Conservation (phyloP, 2,329 filamentous ascomycete genomes). For the Aspergillus hortae region DNA sequence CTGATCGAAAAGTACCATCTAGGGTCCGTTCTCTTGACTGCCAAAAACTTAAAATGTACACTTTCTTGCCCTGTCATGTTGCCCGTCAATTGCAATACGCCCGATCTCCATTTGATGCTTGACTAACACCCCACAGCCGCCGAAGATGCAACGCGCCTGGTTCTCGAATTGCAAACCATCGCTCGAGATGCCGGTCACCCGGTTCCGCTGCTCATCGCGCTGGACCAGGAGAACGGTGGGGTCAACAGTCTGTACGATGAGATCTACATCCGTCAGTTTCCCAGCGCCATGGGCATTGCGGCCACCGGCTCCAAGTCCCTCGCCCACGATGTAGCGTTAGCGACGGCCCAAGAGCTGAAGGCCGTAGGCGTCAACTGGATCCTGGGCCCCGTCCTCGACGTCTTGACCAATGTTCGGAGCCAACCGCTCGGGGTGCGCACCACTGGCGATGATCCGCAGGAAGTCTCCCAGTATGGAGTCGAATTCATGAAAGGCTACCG, state of each 20-base stretch:
- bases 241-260: constrained; percentile 97
- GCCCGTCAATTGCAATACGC: not conserved
- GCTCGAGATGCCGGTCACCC: constrained; percentile 87
- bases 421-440: constrained; percentile 88
- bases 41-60: constrained; percentile 64
- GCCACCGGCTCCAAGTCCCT: constrained; percentile 81
- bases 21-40: constrained; percentile 71
- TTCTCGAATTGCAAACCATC: constrained; percentile 88
- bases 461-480: constrained; percentile 88
- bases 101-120: constrained; percentile 2
- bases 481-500: constrained; percentile 90
- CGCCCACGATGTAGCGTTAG: constrained; percentile 85
- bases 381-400: constrained; percentile 87
- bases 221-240: constrained; percentile 97
- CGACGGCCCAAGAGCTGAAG: constrained; percentile 86
- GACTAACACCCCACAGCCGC: constrained; percentile 60
- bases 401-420: constrained; percentile 86
- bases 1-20: constrained; percentile 70
- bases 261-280: constrained; percentile 92
- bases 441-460: constrained; percentile 87
- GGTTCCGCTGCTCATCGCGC: constrained; percentile 80
- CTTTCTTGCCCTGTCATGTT: not conserved
- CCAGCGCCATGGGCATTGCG: constrained; percentile 94
- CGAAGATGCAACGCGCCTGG: constrained; percentile 80
- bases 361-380: constrained; percentile 96